These are phyloP conservation scores for Tausonia pullulans DNA, from an alignment of 1,284 basidiomycete species.

Conservation along the genomic window DNA sequence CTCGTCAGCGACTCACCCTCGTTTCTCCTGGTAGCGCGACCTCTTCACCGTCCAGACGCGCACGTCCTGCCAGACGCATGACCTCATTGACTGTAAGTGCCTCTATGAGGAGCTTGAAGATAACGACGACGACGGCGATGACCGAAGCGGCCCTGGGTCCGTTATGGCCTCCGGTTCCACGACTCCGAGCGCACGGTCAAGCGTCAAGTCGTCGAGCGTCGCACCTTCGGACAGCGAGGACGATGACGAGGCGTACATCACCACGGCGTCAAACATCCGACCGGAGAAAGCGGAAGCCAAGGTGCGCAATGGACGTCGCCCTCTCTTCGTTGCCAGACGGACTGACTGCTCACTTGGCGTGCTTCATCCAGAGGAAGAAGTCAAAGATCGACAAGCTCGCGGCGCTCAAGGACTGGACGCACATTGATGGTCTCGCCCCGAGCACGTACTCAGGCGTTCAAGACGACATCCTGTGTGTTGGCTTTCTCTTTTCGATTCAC, in stretches of 20 bases:
- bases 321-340: background rate
- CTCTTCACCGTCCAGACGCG: slow-evolving; percentile 77
- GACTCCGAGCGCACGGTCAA: too few relatives aligned
- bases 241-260: slow-evolving; percentile 26
- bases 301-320: slow-evolving; percentile 41
- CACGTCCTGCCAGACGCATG: slow-evolving; percentile 84
- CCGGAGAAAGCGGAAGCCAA: slow-evolving; percentile 8
- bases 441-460: slow-evolving; percentile 25
- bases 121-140: slow-evolving; percentile 31
- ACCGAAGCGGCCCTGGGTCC: too few relatives aligned
- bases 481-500: too few relatives aligned
- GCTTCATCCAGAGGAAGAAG: too few relatives aligned
- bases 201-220: too few relatives aligned
- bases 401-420: slow-evolving; percentile 75
- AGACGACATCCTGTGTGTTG: slow-evolving; percentile 7
- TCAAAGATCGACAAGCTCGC: slow-evolving; percentile 61
- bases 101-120: slow-evolving; percentile 17
- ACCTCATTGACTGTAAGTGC: slow-evolving; percentile 61
- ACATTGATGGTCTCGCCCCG: slow-evolving; percentile 56
- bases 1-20: slow-evolving; percentile 4
- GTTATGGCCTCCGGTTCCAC: too few relatives aligned
- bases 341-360: too few relatives aligned
- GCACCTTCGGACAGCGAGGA: slow-evolving; percentile 14
- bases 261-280: background rate
- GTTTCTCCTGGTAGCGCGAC: slow-evolving; percentile 40